Evolutionary conservation across 2,329 filamentous ascomycete genomes (phyloP).

Genomic region (Penicillium paneum): DNA sequence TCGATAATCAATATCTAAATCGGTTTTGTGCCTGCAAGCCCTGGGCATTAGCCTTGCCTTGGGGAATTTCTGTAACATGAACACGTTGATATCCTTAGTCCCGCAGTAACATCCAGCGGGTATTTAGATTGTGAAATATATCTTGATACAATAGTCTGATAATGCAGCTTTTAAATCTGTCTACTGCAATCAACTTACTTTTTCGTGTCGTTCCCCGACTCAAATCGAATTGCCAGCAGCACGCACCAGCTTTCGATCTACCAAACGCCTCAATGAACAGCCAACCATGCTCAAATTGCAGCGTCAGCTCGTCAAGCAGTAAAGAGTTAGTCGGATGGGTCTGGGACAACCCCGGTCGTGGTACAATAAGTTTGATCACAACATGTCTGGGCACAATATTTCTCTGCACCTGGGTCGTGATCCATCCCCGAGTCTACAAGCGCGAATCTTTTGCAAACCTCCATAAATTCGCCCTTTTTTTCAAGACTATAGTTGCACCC

Average conservation of each 20-base stretch:
- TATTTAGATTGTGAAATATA: too few relatives aligned
- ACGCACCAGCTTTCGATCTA: background rate
- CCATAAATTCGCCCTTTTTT: background rate
- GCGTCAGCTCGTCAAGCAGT: background rate
- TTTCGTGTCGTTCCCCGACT: background rate
- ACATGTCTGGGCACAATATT: background rate
- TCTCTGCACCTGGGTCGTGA: background rate
- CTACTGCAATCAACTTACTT: too few relatives aligned
- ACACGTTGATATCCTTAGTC: too few relatives aligned
- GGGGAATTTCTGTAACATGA: too few relatives aligned
- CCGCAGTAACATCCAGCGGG: too few relatives aligned
- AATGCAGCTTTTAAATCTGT: too few relatives aligned
- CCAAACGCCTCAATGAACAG: background rate
- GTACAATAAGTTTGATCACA: background rate
- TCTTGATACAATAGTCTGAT: too few relatives aligned
- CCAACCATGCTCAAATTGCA: background rate
- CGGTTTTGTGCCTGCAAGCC: too few relatives aligned
- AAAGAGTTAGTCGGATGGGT: background rate
- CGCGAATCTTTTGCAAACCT: background rate
- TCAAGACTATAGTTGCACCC: background rate
- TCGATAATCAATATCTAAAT: too few relatives aligned
- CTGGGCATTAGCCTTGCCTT: too few relatives aligned
- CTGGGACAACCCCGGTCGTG: background rate
- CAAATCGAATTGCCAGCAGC: background rate
- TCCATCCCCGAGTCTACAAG: background rate